phyloP scores from a whole-genome alignment of 495 filamentous ascomycete genomes.

The Aspergillus bridgeri region DNA sequence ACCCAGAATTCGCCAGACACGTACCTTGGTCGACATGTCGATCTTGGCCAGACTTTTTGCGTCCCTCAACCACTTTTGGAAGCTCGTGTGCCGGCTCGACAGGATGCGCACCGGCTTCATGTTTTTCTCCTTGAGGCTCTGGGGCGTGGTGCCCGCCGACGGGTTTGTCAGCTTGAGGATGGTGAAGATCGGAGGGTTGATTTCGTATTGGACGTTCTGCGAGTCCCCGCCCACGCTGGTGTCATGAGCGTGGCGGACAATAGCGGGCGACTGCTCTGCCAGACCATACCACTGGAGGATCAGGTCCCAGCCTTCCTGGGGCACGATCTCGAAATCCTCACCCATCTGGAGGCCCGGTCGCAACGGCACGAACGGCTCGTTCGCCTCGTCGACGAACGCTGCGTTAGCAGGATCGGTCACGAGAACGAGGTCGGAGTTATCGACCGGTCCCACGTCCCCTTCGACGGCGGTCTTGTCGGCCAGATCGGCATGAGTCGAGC shows the following conservation, averaged over 20 bases:
- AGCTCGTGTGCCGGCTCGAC: slow-evolving; percentile 62
- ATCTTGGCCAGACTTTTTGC: slow-evolving; percentile 65
- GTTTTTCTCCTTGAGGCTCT: slow-evolving; percentile 57
- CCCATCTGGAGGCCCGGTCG: slow-evolving; percentile 61
- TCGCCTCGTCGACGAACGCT: slow-evolving; percentile 49
- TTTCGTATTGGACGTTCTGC: slow-evolving; percentile 74
- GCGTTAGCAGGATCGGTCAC: slow-evolving; percentile 37
- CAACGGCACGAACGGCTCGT: slow-evolving; percentile 68
- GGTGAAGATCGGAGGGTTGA: slow-evolving; percentile 81
- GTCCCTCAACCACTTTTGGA: slow-evolving; percentile 68
- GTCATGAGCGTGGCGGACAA: slow-evolving; percentile 76
- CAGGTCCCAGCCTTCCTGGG: slow-evolving; percentile 74
- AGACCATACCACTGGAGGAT: slow-evolving; percentile 81
- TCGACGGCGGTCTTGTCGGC: slow-evolving; percentile 58
- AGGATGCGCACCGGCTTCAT: slow-evolving; percentile 58
- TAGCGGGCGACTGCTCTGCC: slow-evolving; percentile 63
- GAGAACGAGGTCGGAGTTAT: slow-evolving; percentile 68
- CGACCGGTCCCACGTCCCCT: slow-evolving; percentile 72
- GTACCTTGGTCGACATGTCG: slow-evolving; percentile 66
- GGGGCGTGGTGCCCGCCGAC: slow-evolving; percentile 53
- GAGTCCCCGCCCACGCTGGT: slow-evolving; percentile 54
- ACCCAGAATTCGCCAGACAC: slow-evolving; percentile 69
- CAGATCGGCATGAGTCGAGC: slow-evolving; percentile 52
- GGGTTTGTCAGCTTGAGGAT: slow-evolving; percentile 71
- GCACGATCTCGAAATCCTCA: slow-evolving; percentile 74